Evolutionary conservation across 176 grass and related monocot genomes (phyloP).

Genomic region (Poa pratensis): DNA sequence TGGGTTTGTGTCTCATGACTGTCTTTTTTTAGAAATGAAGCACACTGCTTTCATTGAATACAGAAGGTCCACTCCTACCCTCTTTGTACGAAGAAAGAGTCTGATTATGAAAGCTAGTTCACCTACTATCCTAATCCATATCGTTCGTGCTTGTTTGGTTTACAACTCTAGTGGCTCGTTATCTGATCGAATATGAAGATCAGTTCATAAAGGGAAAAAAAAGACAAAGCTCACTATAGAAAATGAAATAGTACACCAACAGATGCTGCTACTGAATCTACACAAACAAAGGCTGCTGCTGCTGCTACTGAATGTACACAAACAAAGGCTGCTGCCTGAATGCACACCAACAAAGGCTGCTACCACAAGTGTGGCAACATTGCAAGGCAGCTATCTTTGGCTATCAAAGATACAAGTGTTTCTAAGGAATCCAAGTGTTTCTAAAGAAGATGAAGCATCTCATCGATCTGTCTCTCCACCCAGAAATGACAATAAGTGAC

Average conservation of each 20-base stretch:
- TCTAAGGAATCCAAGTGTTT: not conserved
- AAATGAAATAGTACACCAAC: slow-evolving; percentile 23
- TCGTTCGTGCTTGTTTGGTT: not conserved
- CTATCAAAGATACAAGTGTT: not conserved
- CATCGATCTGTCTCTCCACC: too few species aligned
- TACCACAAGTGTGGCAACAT: too few species aligned
- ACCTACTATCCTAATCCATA: not conserved
- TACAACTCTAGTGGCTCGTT: not conserved
- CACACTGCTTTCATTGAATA: too few species aligned
- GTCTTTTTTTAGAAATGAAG: too few species aligned
- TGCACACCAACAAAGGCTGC: too few species aligned
- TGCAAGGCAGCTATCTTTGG: not conserved
- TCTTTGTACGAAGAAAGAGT: not conserved
- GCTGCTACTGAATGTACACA: too few species aligned
- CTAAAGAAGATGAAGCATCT: not conserved
- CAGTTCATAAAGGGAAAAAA: not conserved
- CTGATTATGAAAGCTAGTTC: not conserved
- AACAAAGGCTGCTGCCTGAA: too few species aligned
- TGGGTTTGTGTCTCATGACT: too few species aligned
- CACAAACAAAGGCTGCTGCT: too few species aligned
- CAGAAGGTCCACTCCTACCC: not conserved
- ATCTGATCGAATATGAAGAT: slow-evolving; percentile 4
- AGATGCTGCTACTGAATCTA: too few species aligned
- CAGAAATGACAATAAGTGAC: too few species aligned
- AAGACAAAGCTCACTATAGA: not conserved